Evolutionary conservation across 805 yeast genomes (phyloP).

Genomic region (Sugiyamaella smithiae): DNA sequence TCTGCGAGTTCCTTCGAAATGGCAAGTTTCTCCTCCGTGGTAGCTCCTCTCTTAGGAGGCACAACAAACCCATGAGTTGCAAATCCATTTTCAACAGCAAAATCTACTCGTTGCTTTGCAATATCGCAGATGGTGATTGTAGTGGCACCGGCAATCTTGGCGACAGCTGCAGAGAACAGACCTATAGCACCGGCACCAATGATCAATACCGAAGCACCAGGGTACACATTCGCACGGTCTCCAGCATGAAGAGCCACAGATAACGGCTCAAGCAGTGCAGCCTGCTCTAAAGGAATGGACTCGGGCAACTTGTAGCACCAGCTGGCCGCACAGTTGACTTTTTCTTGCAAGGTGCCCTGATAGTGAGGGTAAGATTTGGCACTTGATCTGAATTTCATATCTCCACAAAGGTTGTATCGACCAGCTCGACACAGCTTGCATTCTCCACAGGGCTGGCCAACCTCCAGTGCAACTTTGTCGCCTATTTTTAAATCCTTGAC

Average conservation of each 20-base stretch:
- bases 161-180: constrained; percentile 70
- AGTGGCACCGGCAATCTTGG: constrained; percentile 64
- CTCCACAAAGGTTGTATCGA: constrained; percentile 76
- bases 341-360: constrained; percentile 62
- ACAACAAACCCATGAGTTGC: constrained; percentile 31
- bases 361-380: constrained; percentile 53
- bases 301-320: constrained; percentile 78
- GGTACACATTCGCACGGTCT: constrained; percentile 54
- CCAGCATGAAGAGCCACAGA: constrained; percentile 83
- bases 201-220: constrained; percentile 51
- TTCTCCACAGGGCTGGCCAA: constrained; percentile 74
- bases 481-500: constrained; percentile 72
- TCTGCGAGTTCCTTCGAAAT: constrained; percentile 47
- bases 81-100: constrained; percentile 33
- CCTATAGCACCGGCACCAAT: constrained; percentile 58
- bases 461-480: constrained; percentile 85
- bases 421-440: constrained; percentile 91
- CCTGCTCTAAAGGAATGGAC: constrained; percentile 72
- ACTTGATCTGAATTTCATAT: constrained; percentile 88
- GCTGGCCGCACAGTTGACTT: constrained; percentile 62
- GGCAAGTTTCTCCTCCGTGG: constrained; percentile 55
- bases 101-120: constrained; percentile 37
- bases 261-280: constrained; percentile 84
- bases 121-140: constrained; percentile 70
- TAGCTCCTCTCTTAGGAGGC: constrained; percentile 21